These are phyloP conservation scores for Penicillium sp. DNA, from an alignment of 2,329 filamentous ascomycete genomes.

Conservation along the genomic window DNA sequence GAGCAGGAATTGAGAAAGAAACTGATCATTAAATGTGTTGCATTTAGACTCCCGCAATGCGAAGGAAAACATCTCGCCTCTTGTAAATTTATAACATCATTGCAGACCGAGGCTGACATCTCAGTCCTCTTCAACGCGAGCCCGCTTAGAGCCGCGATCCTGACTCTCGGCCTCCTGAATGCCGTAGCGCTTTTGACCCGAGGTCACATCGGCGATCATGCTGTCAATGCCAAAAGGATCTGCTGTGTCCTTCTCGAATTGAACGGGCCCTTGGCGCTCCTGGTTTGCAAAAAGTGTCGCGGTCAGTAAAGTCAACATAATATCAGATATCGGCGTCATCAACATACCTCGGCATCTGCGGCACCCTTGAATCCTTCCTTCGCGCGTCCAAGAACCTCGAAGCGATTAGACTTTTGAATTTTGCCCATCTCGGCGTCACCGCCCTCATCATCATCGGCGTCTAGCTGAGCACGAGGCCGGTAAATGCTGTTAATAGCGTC, in stretches of 20 bases:
- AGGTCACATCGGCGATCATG: conserved; percentile 74
- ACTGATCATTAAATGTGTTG: no score
- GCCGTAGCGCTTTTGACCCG: conserved; percentile 42
- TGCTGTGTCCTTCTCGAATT: conserved; percentile 82
- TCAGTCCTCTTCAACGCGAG: conserved; percentile 67
- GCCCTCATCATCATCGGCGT: conserved; percentile 70
- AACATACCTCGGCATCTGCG: conserved; percentile 64
- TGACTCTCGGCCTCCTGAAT: conserved; percentile 37
- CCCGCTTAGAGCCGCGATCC: conserved; percentile 56
- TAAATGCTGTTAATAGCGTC: conserved; percentile 95
- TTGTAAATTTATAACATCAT: not conserved
- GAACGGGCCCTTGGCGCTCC: conserved; percentile 82
- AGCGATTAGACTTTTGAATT: conserved; percentile 78
- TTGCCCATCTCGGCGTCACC: conserved; percentile 79
- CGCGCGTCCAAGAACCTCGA: conserved; percentile 79
- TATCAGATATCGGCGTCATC: not conserved
- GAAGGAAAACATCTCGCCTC: conserved; percentile 10
- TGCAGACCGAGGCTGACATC: conserved; percentile 3
- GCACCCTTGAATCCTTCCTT: conserved; percentile 84
- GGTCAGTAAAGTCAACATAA: not conserved
- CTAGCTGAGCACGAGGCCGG: conserved; percentile 64
- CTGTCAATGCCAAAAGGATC: conserved; percentile 94
- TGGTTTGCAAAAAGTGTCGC: conserved; percentile 25
- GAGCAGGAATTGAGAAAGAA: no score
- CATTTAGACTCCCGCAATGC: conserved; percentile 19